A percentile compares a stretch with the other conserved stretches of the same genome.
phyloP scores from a whole-genome alignment of 2,329 filamentous ascomycete species.

The Ascochyta rabiei region DNA sequence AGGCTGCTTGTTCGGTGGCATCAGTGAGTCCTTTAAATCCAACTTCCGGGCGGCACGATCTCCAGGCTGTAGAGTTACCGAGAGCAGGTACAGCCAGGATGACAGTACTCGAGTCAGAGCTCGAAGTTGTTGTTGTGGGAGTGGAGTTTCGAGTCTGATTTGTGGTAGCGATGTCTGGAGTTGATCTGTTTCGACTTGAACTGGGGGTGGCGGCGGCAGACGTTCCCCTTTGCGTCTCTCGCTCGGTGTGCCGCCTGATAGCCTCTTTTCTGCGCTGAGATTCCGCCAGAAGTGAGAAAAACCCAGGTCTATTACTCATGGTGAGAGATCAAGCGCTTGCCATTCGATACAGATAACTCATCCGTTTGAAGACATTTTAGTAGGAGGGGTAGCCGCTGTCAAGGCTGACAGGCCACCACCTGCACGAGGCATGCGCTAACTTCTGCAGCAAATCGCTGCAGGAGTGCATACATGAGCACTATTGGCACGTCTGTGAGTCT shows the following conservation, averaged over 20 bases:
- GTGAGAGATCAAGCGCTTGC: not conserved
- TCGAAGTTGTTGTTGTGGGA: not conserved
- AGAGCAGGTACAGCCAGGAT: not conserved
- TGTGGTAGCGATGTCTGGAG: not conserved
- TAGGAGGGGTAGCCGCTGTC: not conserved
- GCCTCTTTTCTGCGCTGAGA: not conserved
- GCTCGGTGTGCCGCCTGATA: not conserved
- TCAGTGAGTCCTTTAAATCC: not conserved
- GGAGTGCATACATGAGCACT: not conserved
- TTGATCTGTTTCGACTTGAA: not conserved
- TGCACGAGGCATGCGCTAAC: conserved; percentile 1
- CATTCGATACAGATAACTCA: not conserved
- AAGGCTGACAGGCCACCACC: not conserved
- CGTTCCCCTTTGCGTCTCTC: not conserved
- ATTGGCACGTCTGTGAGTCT: too few relatives aligned
- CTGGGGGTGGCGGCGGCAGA: not conserved
- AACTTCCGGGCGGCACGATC: not conserved
- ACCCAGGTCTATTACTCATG: not conserved
- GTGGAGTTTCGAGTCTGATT: not conserved
- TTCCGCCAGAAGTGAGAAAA: not conserved
- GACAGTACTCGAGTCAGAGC: not conserved
- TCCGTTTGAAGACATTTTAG: not conserved
- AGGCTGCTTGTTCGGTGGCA: not conserved
- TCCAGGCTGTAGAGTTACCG: not conserved
- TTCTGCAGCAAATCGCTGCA: not conserved